Evolutionary conservation across 75 land plant species (phyloP).

Genomic region (Pseudotsuga menziesii): DNA sequence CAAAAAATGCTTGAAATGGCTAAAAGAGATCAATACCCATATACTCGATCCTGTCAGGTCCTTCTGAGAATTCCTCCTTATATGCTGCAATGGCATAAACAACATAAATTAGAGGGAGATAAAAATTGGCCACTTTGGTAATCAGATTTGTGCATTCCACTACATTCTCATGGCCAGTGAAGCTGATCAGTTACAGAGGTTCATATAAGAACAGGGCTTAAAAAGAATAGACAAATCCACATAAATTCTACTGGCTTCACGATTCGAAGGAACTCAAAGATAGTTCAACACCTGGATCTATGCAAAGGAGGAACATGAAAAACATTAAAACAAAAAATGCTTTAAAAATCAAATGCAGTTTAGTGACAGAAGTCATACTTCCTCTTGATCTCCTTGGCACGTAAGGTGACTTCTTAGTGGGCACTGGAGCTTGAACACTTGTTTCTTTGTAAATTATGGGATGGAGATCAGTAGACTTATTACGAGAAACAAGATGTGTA

Average conservation of each 20-base stretch:
- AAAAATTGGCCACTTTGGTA: no score
- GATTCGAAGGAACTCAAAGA: not conserved
- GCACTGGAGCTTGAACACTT: not conserved
- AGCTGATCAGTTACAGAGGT: not conserved
- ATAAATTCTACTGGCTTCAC: not conserved
- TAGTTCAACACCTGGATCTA: not conserved
- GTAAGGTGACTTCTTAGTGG: not conserved
- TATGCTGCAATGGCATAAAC: not conserved
- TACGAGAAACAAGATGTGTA: not conserved
- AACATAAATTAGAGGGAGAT: not conserved
- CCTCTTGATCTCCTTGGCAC: not conserved
- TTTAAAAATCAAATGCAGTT: not conserved
- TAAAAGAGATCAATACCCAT: constrained; percentile 6
- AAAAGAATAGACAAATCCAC: not conserved
- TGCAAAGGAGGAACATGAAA: not conserved
- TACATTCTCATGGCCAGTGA: not conserved
- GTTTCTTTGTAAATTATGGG: not conserved
- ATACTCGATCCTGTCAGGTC: constrained; percentile 2
- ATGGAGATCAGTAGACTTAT: not conserved
- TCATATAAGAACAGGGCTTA: not conserved
- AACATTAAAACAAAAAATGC: not conserved
- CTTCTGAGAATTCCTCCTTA: not conserved
- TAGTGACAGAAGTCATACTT: constrained; percentile 5
- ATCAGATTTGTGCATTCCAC: not conserved
- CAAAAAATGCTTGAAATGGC: not conserved